Evolutionary conservation across 805 yeast genomes (phyloP).

Genomic region (Suhomyces sp.): DNA sequence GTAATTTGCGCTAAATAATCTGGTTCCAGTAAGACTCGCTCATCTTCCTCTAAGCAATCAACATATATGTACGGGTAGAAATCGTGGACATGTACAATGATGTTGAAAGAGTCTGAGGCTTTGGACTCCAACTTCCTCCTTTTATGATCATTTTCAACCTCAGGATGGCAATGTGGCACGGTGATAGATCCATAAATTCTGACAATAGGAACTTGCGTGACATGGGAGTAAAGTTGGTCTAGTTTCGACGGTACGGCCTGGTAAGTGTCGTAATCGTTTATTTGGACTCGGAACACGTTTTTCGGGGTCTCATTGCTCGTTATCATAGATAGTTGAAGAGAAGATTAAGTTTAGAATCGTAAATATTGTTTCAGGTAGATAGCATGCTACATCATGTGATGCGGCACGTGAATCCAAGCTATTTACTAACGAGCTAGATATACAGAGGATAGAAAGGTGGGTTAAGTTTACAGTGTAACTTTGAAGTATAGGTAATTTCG

Average conservation of each 20-base stretch:
- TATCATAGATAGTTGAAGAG: too few relatives aligned
- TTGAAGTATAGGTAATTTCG: too few relatives aligned
- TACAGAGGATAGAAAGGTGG: too few relatives aligned
- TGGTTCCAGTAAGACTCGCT: conserved; percentile 10
- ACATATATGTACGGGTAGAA: conserved; percentile 79
- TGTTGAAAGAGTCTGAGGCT: conserved; percentile 20
- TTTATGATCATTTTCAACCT: neutral
- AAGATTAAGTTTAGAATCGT: too few relatives aligned
- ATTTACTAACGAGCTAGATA: too few relatives aligned
- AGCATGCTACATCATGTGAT: too few relatives aligned
- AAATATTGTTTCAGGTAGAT: too few relatives aligned
- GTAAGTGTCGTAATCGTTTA: conserved; percentile 66
- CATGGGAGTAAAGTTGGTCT: conserved; percentile 44
- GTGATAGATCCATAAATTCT: conserved; percentile 73
- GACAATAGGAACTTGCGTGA: conserved; percentile 65
- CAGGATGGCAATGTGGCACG: conserved; percentile 30
- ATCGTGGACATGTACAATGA: conserved; percentile 74
- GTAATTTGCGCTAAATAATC: conserved; percentile 41
- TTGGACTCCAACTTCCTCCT: conserved; percentile 3
- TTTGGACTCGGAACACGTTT: too few relatives aligned
- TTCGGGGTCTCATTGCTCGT: too few relatives aligned
- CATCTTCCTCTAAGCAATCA: conserved; percentile 49
- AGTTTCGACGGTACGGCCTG: conserved; percentile 53
- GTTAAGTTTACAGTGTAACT: too few relatives aligned
- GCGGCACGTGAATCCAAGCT: too few relatives aligned